Evolutionary conservation across 306 rosid species (phyloP).

Genomic region (Albizia julibrissin): DNA sequence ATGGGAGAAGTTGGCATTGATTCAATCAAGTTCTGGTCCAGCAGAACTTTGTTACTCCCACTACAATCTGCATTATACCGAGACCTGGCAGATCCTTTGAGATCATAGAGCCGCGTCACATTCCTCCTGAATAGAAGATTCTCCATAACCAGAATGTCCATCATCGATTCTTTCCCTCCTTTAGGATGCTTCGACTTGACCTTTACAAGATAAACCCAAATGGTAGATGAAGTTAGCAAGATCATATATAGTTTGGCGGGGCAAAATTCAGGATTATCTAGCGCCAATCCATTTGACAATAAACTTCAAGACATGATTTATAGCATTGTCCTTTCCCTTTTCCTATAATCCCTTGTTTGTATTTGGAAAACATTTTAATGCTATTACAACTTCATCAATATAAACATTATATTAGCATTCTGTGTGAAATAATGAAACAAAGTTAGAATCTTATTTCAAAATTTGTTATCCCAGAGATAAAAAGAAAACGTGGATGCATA

Average conservation of each 20-base stretch:
- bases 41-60: conserved; percentile 84
- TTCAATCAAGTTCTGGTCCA: conserved; percentile 95
- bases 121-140: conserved; percentile 83
- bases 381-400: too few relatives aligned
- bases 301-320: conserved; percentile 19
- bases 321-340: conserved; percentile 19
- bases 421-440: too few relatives aligned
- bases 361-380: too few relatives aligned
- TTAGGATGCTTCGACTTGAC: conserved; percentile 79
- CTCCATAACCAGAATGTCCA: conserved; percentile 97
- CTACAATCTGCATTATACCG: conserved; percentile 82
- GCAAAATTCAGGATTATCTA: conserved; percentile 19
- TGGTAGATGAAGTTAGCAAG: conserved; percentile 20
- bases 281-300: conserved; percentile 20
- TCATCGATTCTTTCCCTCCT: conserved; percentile 82
- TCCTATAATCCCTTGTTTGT: neutral
- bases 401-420: too few relatives aligned
- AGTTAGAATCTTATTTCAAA: too few relatives aligned
- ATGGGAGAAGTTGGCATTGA: conserved; percentile 99
- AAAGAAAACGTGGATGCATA: too few relatives aligned
- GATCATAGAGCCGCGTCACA: conserved; percentile 84
- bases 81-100: conserved; percentile 89
- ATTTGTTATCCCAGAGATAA: too few relatives aligned
- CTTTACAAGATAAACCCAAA: conserved; percentile 54
- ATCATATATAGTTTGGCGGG: conserved; percentile 7